A percentile compares a stretch with the other conserved stretches of the same genome.
phyloP scores from a whole-genome alignment of 495 filamentous ascomycete species.

The Stereocaulon alpinum region DNA sequence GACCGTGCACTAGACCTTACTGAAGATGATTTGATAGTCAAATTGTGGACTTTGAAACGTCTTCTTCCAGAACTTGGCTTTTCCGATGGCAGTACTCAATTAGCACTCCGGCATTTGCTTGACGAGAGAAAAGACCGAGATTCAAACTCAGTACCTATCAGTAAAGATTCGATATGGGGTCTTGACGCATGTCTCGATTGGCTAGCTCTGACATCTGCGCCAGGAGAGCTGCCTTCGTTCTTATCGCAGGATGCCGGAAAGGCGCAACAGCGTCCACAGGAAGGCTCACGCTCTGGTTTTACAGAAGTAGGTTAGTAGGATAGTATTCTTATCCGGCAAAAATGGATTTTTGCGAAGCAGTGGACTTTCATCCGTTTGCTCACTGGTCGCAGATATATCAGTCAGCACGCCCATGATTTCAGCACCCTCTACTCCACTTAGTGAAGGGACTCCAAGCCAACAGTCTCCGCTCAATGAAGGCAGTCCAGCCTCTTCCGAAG shows the following conservation, averaged over 20 bases:
- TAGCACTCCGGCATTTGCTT: slow-evolving; percentile 55
- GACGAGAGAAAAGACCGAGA: slow-evolving; percentile 37
- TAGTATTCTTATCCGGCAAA: too few relatives aligned
- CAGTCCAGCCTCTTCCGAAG: background rate
- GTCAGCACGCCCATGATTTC: background rate
- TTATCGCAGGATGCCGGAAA: background rate
- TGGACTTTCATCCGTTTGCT: too few relatives aligned
- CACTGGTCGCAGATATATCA: background rate
- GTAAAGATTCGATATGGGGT: slow-evolving; percentile 67
- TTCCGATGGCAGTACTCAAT: slow-evolving; percentile 47
- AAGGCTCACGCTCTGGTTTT: background rate
- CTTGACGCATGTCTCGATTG: slow-evolving; percentile 80
- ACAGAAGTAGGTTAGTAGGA: too few relatives aligned
- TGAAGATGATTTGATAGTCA: slow-evolving; percentile 64
- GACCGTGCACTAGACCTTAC: slow-evolving; percentile 10
- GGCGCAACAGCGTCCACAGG: background rate
- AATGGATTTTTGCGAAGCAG: too few relatives aligned
- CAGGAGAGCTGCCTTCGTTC: slow-evolving; percentile 50
- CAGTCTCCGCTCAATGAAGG: background rate
- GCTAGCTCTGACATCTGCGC: slow-evolving; percentile 61
- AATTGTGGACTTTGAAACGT: slow-evolving; percentile 71
- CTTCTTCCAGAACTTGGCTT: slow-evolving; percentile 60
- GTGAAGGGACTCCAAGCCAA: background rate
- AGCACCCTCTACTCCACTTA: background rate
- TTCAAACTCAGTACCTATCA: slow-evolving; percentile 34